Evolutionary conservation across 2,329 filamentous ascomycete species (phyloP), one percentile per base, ranked within the genome.

Genomic region (Xenoacremonium recifei): DNA sequence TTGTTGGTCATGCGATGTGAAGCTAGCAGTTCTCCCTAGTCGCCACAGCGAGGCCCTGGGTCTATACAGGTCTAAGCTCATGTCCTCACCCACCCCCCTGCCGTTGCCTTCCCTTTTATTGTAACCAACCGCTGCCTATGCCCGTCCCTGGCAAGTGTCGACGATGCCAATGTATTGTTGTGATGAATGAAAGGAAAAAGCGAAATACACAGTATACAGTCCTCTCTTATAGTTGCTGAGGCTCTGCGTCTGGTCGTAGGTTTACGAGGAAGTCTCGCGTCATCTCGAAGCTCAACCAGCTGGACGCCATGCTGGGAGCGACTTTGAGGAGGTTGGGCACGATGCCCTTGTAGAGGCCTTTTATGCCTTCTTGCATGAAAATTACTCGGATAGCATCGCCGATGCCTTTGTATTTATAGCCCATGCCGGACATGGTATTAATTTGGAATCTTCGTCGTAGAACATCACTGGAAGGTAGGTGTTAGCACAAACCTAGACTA

Each of bases 391-490:
- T 72, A 4, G 93, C 93, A 61, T 96, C 89, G 48, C 81, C 76
- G 32, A 99, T 85, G 6, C 84, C 86, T 59, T 87, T 90, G 72
- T 99, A 99, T 63, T 92, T 82, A 68, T 96, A 97, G 37, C 93
- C 93, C 84, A 99, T 92, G 38, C 93, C 93, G 35, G 87, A 89
- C 93, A 99, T 99, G 40, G 93, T 96, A 69, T 99, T 99, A 71
- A 99, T 93, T 63, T 99, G 93, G 65, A 99, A 99, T 37, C 93
- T 82, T 46, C 93, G 84, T 21, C 93, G 87, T 40, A 99, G 76
- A 3, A 99, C 92, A 62, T 96, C 91, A 63, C 89, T 93, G 7
- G 12, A 34, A 29, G 4, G n/a, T n/a, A n/a, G n/a, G 11, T 15
- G 37, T 49, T 11, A 35, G 5, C 15, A 9, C 12, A 38, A 21